Percentiles rank a stretch among this genome's conserved stretches.
Evolutionary conservation across 805 yeast genomes (phyloP).

Genomic region (Torulaspora franciscae): DNA sequence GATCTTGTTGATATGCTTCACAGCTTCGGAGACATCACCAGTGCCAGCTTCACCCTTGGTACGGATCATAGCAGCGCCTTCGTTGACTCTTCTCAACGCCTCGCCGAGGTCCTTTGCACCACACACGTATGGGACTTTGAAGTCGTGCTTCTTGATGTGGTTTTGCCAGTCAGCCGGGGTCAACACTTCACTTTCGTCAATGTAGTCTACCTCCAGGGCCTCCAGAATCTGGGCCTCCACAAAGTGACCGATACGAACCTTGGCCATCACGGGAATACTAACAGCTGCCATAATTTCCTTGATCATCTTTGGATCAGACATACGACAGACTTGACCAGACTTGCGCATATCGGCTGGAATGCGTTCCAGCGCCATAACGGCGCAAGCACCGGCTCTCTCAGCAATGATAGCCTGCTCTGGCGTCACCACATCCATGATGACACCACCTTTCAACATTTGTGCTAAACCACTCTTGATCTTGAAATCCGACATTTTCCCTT

Average conservation of each 20-base stretch:
- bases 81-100: slow-evolving; percentile 70
- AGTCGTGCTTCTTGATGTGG: slow-evolving; percentile 58
- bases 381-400: slow-evolving; percentile 81
- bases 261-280: slow-evolving; percentile 78
- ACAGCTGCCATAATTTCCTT: slow-evolving; percentile 61
- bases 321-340: slow-evolving; percentile 76
- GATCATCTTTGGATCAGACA: slow-evolving; percentile 82
- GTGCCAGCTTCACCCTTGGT: slow-evolving; percentile 90
- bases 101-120: slow-evolving; percentile 81
- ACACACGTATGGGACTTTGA: slow-evolving; percentile 74
- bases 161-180: slow-evolving; percentile 71
- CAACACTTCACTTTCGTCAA: slow-evolving; percentile 79
- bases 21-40: slow-evolving; percentile 81
- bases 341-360: slow-evolving; percentile 84
- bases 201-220: slow-evolving; percentile 67
- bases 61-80: slow-evolving; percentile 84
- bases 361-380: slow-evolving; percentile 82
- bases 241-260: slow-evolving; percentile 75
- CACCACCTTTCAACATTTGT: slow-evolving; percentile 80
- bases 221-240: slow-evolving; percentile 78
- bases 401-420: slow-evolving; percentile 79
- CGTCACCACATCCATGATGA: slow-evolving; percentile 68
- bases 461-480: slow-evolving; percentile 74
- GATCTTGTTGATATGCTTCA: slow-evolving; percentile 63
- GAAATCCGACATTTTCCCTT: slow-evolving; percentile 28